A percentile compares a stretch with the other conserved stretches of the same genome.
These are phyloP conservation scores for Cadophora gregata DNA, from an alignment of 2,329 filamentous ascomycete species.

Conservation along the genomic window DNA sequence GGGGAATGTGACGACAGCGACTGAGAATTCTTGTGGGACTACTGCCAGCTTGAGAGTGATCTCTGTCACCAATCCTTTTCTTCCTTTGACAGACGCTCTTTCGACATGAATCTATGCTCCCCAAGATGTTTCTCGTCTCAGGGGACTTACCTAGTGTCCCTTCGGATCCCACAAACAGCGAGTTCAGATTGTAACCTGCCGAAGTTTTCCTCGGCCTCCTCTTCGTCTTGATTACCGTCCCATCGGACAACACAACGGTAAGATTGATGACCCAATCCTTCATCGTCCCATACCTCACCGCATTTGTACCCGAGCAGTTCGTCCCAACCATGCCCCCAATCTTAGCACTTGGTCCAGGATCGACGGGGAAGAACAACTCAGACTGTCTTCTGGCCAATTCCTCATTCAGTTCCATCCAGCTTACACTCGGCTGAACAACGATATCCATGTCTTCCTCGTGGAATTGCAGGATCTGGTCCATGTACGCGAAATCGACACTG, in stretches of 20 bases:
- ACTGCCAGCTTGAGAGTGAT: slow-evolving; percentile 81
- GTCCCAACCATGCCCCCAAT: slow-evolving; percentile 86
- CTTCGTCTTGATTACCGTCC: slow-evolving; percentile 79
- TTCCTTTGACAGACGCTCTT: background rate
- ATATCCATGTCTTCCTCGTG: slow-evolving; percentile 91
- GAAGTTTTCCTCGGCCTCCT: slow-evolving; percentile 80
- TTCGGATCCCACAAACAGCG: slow-evolving; percentile 80
- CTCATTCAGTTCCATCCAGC: slow-evolving; percentile 90
- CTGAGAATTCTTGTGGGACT: slow-evolving; percentile 75
- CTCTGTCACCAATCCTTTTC: slow-evolving; percentile 76
- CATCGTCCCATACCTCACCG: slow-evolving; percentile 84
- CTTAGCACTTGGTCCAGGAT: slow-evolving; percentile 74
- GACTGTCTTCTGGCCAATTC: slow-evolving; percentile 69
- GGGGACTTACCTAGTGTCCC: slow-evolving; percentile 62
- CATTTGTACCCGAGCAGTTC: slow-evolving; percentile 79
- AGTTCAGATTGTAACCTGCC: slow-evolving; percentile 83
- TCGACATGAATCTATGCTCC: too few species aligned
- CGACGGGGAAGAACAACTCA: slow-evolving; percentile 89
- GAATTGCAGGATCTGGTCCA: slow-evolving; percentile 81
- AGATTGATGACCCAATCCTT: slow-evolving; percentile 87
- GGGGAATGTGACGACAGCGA: slow-evolving; percentile 81
- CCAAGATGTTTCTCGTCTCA: background rate
- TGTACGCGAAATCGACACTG: slow-evolving; percentile 86
- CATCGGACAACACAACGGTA: slow-evolving; percentile 80
- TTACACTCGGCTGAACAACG: slow-evolving; percentile 87